A percentile compares a stretch with the other conserved stretches of the same genome.
Evolutionary conservation across 805 yeast genomes (phyloP).

Genomic region (Hyphopichia homilentoma): DNA sequence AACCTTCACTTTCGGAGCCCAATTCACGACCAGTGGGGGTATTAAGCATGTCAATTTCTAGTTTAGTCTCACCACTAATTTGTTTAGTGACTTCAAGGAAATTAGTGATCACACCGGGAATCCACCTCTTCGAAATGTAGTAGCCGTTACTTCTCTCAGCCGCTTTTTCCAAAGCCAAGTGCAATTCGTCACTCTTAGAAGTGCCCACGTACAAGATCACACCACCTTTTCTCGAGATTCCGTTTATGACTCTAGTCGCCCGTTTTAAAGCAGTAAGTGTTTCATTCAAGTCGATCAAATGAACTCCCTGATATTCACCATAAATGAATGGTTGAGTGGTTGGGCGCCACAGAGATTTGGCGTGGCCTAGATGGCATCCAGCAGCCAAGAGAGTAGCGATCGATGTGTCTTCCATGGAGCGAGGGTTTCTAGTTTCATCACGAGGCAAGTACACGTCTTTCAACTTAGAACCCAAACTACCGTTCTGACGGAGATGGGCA

Average conservation of each 20-base stretch:
- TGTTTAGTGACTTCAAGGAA: conserved; percentile 66
- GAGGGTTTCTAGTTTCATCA: conserved; percentile 59
- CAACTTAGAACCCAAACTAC: conserved; percentile 63
- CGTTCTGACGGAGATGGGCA: conserved; percentile 53
- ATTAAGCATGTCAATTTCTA: conserved; percentile 74
- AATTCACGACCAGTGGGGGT: conserved; percentile 58
- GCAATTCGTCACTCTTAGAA: conserved; percentile 51
- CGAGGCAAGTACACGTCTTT: conserved; percentile 66
- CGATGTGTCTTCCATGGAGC: conserved; percentile 52
- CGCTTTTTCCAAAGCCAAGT: conserved; percentile 70
- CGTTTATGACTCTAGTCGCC: conserved; percentile 82
- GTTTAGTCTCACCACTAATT: conserved; percentile 25
- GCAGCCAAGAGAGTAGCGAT: conserved; percentile 77
- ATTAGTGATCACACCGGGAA: conserved; percentile 92
- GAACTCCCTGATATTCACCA: conserved; percentile 88
- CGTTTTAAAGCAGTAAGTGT: conserved; percentile 72
- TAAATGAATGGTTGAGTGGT: conserved; percentile 81
- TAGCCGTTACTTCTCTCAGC: conserved; percentile 76
- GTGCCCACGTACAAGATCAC: conserved; percentile 82
- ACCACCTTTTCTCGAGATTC: conserved; percentile 82
- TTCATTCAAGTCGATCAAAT: conserved; percentile 84
- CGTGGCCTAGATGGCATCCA: conserved; percentile 93
- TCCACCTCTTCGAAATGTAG: conserved; percentile 83
- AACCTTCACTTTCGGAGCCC: conserved; percentile 44
- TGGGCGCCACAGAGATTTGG: conserved; percentile 74